Evolutionary conservation across 2,329 filamentous ascomycete species (phyloP), one percentile per base, ranked within the genome.

Genomic region (Metarhizium humberi): DNA sequence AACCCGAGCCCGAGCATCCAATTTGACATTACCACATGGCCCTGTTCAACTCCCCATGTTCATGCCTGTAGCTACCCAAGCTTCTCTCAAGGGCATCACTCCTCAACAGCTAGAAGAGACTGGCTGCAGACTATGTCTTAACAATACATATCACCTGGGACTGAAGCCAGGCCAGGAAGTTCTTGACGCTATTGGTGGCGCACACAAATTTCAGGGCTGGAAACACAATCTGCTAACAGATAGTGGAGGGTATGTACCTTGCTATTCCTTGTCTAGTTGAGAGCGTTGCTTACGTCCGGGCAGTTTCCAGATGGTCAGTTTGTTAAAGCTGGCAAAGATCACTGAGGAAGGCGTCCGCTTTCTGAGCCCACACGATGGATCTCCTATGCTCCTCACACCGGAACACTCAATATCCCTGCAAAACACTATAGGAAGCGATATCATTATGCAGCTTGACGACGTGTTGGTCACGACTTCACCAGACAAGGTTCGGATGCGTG

Each of bases 401-500:
- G 95, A 99, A 70, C 92, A 97, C 74, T 97, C 94, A 0, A 96
- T 99, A 64, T 87, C 86, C 11, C 79, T 99, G 3, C 94, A 99
- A 69, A 97, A 99, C 72, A 92, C 87, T 54, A 99, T 99, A 65
- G 94, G 94, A 60, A 95, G 90, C 60, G 94, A 99, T 72, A 97
- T 99, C 63, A 96, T 97, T 62, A 99, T 99, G 95, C 95, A 99
- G 73, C 84, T 99, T 4, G 94, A 99, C 76, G 95, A 99, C 71
- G 95, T 99, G 14, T 87, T 99, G 52, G 92, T 91, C 34, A 97
- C 94, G 0, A 99, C 94, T 0, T 96, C 91, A 0, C 92, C 92
- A 0, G 94, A 99, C 70, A 77, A 82, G 55, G 85, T 77, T 20
- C 86, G 95, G 53, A 97, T 99, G 83, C 83, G 86, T 58, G 90